Conservation (phyloP, 2,329 filamentous ascomycete species). For the Penicillium fuscoglaucum region DNA sequence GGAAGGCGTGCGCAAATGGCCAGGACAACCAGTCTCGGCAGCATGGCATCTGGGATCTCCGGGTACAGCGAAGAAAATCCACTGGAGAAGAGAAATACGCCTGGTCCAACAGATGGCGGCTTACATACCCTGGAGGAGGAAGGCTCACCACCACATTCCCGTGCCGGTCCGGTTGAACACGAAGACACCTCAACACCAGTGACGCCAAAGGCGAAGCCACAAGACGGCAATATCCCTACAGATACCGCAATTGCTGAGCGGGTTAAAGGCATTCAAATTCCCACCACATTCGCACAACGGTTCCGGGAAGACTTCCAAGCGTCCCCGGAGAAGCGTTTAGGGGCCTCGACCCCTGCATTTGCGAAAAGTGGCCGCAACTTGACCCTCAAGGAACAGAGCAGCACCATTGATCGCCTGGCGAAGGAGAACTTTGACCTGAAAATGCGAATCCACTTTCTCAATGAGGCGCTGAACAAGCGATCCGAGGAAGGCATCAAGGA, state of each 20-base stretch:
- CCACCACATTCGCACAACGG: slow-evolving; percentile 81
- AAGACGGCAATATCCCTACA: slow-evolving; percentile 65
- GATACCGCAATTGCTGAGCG: slow-evolving; percentile 88
- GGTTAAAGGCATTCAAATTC: slow-evolving; percentile 85
- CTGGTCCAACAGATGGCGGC: slow-evolving; percentile 46
- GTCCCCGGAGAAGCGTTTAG: slow-evolving; percentile 59
- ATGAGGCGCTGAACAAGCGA: slow-evolving; percentile 85
- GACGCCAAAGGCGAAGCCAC: slow-evolving; percentile 68
- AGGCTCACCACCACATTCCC: slow-evolving; percentile 37
- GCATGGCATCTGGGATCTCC: slow-evolving; percentile 75
- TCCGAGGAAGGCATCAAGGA: slow-evolving; percentile 97
- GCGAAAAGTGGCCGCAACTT: slow-evolving; percentile 66
- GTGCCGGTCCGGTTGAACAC: slow-evolving; percentile 39
- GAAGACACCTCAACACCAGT: slow-evolving; percentile 57
- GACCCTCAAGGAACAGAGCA: slow-evolving; percentile 95
- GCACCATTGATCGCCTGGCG: slow-evolving; percentile 90
- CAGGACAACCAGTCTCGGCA: slow-evolving; percentile 81
- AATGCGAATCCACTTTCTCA: slow-evolving; percentile 95
- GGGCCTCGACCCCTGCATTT: slow-evolving; percentile 51
- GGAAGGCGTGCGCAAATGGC: slow-evolving; percentile 55
- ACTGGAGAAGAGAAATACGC: slow-evolving; percentile 46
- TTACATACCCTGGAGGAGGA: slow-evolving; percentile 62
- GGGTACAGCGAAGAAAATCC: slow-evolving; percentile 53
- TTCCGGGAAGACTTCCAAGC: slow-evolving; percentile 71
- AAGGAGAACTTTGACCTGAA: slow-evolving; percentile 99